Evolutionary conservation across 1,284 basidiomycete genomes (phyloP).

Genomic region (Ceratobasidium sp.): DNA sequence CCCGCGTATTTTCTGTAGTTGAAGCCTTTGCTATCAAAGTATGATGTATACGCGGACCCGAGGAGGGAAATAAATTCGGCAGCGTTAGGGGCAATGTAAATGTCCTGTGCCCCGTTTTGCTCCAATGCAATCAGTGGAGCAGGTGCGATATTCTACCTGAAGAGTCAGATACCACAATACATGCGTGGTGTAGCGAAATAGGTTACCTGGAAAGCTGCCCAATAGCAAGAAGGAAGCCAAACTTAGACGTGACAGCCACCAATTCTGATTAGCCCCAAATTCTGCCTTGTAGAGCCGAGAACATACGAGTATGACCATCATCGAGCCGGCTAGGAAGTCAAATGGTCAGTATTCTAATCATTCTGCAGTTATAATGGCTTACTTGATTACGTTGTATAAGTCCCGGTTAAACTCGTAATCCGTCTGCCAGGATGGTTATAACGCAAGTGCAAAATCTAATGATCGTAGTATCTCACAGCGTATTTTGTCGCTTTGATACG

Average conservation of each 20-base stretch:
- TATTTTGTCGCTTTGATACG: conserved; percentile 59
- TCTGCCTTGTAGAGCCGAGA: not conserved
- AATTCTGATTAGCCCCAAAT: not conserved
- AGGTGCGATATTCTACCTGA: conserved; percentile 56
- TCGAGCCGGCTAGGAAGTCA: conserved; percentile 54
- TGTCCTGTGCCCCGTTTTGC: conserved; percentile 58
- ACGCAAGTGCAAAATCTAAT: not conserved
- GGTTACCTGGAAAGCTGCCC: conserved; percentile 54
- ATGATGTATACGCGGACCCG: conserved; percentile 56
- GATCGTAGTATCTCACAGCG: conserved; percentile 47
- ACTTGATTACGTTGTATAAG: conserved; percentile 60
- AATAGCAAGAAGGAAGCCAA: conserved; percentile 66
- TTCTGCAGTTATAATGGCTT: not conserved
- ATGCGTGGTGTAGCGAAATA: not conserved
- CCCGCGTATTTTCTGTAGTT: conserved; percentile 20
- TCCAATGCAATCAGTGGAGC: conserved; percentile 64
- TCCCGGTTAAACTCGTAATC: conserved; percentile 70
- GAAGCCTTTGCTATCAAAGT: conserved; percentile 53
- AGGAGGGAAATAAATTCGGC: conserved; percentile 58
- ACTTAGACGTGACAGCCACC: conserved; percentile 47
- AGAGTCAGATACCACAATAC: not conserved
- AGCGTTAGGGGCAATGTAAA: conserved; percentile 64
- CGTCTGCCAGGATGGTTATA: conserved; percentile 49
- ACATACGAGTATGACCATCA: conserved; percentile 67
- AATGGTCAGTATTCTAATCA: not conserved